Evolutionary conservation across 345 rosid genomes (phyloP).

Genomic region (Limnanthes douglasii): DNA sequence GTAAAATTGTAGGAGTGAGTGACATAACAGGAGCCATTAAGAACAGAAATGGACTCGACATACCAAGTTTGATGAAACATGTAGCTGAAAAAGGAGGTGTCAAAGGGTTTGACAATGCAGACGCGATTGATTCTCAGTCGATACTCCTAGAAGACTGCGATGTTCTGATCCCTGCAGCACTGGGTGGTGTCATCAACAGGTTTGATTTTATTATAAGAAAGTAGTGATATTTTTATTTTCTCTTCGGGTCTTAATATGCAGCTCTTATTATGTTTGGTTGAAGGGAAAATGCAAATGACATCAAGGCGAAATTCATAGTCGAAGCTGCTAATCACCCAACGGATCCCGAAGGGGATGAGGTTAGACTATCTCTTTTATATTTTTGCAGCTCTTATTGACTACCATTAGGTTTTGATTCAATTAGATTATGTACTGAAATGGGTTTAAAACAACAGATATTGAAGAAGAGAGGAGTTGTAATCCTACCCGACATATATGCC

Average conservation of each 20-base stretch:
- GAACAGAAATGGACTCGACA: constrained; percentile 76
- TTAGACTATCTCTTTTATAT: constrained; percentile 7
- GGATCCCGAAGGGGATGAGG: constrained; percentile 94
- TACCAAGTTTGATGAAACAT: constrained; percentile 47
- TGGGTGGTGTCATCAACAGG: constrained; percentile 98
- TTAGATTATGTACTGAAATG: too few relatives aligned
- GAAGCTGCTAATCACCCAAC: constrained; percentile 99
- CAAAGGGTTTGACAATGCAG: constrained; percentile 62
- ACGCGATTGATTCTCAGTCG: constrained; percentile 38
- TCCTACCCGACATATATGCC: constrained; percentile 92
- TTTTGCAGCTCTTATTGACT: background rate
- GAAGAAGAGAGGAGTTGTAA: constrained; percentile 81
- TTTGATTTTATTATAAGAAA: constrained; percentile 5
- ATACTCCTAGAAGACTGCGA: constrained; percentile 78
- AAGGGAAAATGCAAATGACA: constrained; percentile 81
- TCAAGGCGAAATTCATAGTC: constrained; percentile 76
- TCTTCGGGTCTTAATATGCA: background rate
- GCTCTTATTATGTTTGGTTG: constrained; percentile 6
- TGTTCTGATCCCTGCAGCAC: constrained; percentile 91
- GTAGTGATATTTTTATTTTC: background rate
- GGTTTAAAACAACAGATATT: constrained; percentile 33
- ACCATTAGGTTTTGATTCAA: background rate
- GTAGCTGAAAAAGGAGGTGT: constrained; percentile 52
- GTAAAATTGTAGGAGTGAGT: constrained; percentile 76
- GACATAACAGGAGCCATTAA: constrained; percentile 82